Base-by-base conservation (phyloP, 2,329 filamentous ascomycete genomes). In the Verticillium alfalfae region DNA sequence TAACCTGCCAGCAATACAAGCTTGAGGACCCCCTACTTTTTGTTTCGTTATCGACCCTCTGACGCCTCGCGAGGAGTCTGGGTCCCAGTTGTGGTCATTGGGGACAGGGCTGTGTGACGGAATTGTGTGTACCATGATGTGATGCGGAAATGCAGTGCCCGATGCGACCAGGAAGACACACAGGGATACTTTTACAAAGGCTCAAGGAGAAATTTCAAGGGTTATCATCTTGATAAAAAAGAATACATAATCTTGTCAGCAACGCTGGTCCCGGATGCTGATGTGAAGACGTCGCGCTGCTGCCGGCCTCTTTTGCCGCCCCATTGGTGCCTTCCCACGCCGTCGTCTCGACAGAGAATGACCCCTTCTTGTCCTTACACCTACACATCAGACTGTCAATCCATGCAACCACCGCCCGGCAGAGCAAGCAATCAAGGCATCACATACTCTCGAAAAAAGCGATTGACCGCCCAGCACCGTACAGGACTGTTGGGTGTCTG, bases 321-420 rank as follows among this genome's bases (percentile, higher is more conserved):
- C 58, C 18, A 63, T 16, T 64, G 41, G 39, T 63, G 26, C 72
- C 78, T 73, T 88, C 85, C 86, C 85, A 88, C 54, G 80, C 78
- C 13, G 86, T 88, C 31, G 86, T 89, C 74, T 89, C 86, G 54
- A 87, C 82, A 70, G 78, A 81, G 67, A 88, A 89, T 8, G 62
- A 75, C 5, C 83, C 83, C 15, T 83, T 83, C 67, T 75, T 80
- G 71, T 88, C 85, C 62, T 77, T 75, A 71, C 86, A 88, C 67
- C 86, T 88, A 70, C 41, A 65, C 63, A 63, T 65, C 58, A 62
- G 22, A 37, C 49, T 34, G 13, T 55, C 52, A 16, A 34, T 55
- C 18, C 34, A n/a, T 34, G 36, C 56, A 55, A 49, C 10, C 7
- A 54, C 37, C 9, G 31, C 52, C 7, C n/a, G 5, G 31, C 5